Evolutionary conservation across 2,329 filamentous ascomycete species (phyloP).

Genomic region (Metarhizium guizhouense): DNA sequence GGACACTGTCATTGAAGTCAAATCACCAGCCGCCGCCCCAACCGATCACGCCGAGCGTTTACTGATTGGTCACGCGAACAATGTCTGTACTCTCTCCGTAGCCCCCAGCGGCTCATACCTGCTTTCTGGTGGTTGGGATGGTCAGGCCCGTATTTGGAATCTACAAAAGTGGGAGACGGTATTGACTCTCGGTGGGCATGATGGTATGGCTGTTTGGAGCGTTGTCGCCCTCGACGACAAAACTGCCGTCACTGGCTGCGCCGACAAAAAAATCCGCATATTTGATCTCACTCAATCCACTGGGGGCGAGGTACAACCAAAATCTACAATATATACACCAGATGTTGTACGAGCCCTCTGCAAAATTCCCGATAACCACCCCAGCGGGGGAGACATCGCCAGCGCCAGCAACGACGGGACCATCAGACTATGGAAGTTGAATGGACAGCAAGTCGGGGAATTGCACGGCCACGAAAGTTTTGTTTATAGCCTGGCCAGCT

Average conservation of each 20-base stretch:
- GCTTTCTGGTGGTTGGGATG: conserved; percentile 92
- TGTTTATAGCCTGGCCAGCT: conserved; percentile 73
- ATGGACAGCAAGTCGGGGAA: conserved; percentile 66
- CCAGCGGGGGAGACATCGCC: conserved; percentile 83
- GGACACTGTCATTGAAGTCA: conserved; percentile 87
- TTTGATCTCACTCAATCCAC: conserved; percentile 63
- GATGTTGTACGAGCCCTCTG: conserved; percentile 87
- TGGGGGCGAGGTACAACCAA: conserved; percentile 40
- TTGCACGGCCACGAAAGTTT: conserved; percentile 88
- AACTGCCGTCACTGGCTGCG: conserved; percentile 82
- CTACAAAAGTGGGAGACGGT: conserved; percentile 78
- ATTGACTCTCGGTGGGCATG: conserved; percentile 63
- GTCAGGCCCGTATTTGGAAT: conserved; percentile 76
- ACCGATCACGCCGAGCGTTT: conserved; percentile 77
- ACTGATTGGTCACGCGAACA: conserved; percentile 76
- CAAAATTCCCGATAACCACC: conserved; percentile 64
- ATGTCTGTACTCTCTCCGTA: conserved; percentile 80
- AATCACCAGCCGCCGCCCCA: conserved; percentile 56
- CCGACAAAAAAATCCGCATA: conserved; percentile 81
- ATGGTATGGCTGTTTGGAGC: conserved; percentile 75
- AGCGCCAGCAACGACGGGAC: conserved; percentile 90
- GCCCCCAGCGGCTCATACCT: conserved; percentile 63
- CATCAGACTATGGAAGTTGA: conserved; percentile 77
- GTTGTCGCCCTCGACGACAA: conserved; percentile 74
- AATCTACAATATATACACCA: conserved; percentile 52